Conservation (phyloP, 2,329 filamentous ascomycete species). For the Hymenoscyphus repandus region DNA sequence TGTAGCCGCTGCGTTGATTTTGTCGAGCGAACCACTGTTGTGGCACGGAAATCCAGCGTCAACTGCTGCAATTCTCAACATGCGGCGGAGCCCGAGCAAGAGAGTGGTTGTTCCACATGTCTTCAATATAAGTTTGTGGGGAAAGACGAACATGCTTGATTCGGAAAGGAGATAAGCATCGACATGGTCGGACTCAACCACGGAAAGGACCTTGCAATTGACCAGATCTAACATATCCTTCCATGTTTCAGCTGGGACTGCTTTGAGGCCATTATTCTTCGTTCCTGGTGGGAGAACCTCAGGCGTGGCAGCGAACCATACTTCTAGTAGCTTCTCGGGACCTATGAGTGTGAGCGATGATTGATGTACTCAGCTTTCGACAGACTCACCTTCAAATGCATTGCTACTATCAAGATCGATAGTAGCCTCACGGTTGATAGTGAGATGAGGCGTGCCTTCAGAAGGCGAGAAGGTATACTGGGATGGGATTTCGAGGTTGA, state of each 20-base stretch:
- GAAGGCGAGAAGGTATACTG: slow-evolving; percentile 80
- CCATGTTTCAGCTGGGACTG: slow-evolving; percentile 79
- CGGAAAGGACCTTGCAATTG: slow-evolving; percentile 96
- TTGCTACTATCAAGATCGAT: slow-evolving; percentile 90
- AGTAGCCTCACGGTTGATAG: slow-evolving; percentile 93
- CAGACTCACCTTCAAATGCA: slow-evolving; percentile 79
- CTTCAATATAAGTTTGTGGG: slow-evolving; percentile 99
- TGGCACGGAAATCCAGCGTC: slow-evolving; percentile 86
- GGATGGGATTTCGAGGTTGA: slow-evolving; percentile 73
- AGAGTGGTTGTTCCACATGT: slow-evolving; percentile 96
- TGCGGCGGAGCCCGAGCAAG: slow-evolving; percentile 79
- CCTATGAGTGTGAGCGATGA: slow-evolving; percentile 44
- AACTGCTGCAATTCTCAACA: slow-evolving; percentile 84
- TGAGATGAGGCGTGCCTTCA: slow-evolving; percentile 80
- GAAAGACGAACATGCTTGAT: slow-evolving; percentile 99
- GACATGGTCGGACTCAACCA: slow-evolving; percentile 87
- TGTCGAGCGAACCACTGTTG: slow-evolving; percentile 59
- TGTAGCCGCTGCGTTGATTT: slow-evolving; percentile 71
- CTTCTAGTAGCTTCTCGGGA: slow-evolving; percentile 95
- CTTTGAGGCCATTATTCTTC: slow-evolving; percentile 75
- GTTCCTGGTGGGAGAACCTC: slow-evolving; percentile 65
- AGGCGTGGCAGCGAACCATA: slow-evolving; percentile 89
- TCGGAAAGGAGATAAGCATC: slow-evolving; percentile 97
- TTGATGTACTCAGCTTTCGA: not conserved
- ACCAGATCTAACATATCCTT: slow-evolving; percentile 96